Evolutionary conservation across 2,329 filamentous ascomycete species (phyloP).

Genomic region (Fusarium odoratissimum): DNA sequence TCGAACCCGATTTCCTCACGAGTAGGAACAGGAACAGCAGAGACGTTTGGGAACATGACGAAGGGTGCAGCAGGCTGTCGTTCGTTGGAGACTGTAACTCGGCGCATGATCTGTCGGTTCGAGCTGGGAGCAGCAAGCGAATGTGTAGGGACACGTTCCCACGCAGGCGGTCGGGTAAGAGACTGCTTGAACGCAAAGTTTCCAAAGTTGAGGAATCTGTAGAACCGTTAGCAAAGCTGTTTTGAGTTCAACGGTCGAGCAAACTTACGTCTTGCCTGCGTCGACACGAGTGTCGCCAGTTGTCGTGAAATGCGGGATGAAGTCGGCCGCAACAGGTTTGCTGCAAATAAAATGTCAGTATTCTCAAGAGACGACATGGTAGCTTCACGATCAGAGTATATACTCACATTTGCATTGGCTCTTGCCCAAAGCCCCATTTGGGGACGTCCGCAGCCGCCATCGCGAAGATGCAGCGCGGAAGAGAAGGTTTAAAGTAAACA

Average conservation of each 20-base stretch:
- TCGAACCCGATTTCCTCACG: conserved; percentile 17
- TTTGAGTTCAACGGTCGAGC: background rate
- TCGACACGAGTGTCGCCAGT: conserved; percentile 12
- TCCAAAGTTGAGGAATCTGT: conserved; percentile 41
- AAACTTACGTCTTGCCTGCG: conserved; percentile 33
- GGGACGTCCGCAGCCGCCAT: conserved; percentile 40
- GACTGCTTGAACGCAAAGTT: conserved; percentile 32
- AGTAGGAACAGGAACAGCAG: background rate
- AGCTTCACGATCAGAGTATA: too few species aligned
- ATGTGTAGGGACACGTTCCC: conserved; percentile 48
- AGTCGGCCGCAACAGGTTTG: conserved; percentile 39
- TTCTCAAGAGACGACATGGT: background rate
- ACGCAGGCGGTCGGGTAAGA: conserved; percentile 44
- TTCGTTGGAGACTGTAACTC: conserved; percentile 38
- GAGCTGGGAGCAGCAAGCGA: conserved; percentile 40
- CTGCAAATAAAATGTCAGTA: conserved; percentile 38
- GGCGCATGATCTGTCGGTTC: conserved; percentile 50
- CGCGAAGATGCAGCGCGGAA: conserved; percentile 41
- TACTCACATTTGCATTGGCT: conserved; percentile 39
- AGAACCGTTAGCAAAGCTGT: conserved; percentile 16
- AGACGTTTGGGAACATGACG: background rate
- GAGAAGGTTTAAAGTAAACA: conserved; percentile 44
- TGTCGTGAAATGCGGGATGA: conserved; percentile 45
- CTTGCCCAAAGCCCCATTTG: conserved; percentile 39
- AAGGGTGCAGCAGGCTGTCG: background rate